Conservation (phyloP, 768 basidiomycete genomes). For the Gloeophyllum trabeum region DNA sequence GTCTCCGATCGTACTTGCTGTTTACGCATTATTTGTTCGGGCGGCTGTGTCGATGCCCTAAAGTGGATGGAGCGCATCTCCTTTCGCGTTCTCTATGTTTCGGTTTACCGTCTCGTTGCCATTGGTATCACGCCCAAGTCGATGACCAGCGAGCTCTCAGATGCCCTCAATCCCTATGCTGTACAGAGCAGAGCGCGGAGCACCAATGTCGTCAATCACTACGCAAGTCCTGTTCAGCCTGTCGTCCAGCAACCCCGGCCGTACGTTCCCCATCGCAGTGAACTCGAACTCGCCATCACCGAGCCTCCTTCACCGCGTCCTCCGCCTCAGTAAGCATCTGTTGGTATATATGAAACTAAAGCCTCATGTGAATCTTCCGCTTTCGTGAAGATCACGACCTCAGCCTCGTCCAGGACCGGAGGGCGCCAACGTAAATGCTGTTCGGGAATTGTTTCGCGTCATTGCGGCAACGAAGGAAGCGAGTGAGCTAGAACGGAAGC, state of each 20-base stretch:
- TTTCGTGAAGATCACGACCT: too few relatives aligned
- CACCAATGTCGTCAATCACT: conserved; percentile 15
- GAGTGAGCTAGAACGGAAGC: conserved; percentile 46
- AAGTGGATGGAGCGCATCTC: not conserved
- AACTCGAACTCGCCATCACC: conserved; percentile 50
- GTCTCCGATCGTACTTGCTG: conserved; percentile 13
- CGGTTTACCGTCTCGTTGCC: not conserved
- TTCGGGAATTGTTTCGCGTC: conserved; percentile 53
- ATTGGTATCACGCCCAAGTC: too few relatives aligned
- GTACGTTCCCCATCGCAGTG: conserved; percentile 48
- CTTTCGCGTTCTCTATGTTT: conserved; percentile 1
- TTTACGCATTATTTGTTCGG: conserved; percentile 9
- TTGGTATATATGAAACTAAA: not conserved
- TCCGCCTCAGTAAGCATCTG: conserved; percentile 16
- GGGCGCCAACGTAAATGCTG: conserved; percentile 24
- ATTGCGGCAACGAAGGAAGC: conserved; percentile 46
- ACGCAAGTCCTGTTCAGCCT: conserved; percentile 11
- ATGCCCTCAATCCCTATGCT: conserved; percentile 66
- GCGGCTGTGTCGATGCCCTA: conserved; percentile 17
- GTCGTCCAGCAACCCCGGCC: conserved; percentile 22
- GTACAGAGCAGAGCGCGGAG: conserved; percentile 18
- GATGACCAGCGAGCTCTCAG: conserved; percentile 66
- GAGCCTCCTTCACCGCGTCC: conserved; percentile 24
- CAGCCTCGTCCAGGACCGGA: conserved; percentile 9
- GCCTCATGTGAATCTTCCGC: not conserved